These are phyloP conservation scores for Nigrospora sphaerica DNA, from an alignment of 2,329 filamentous ascomycete genomes.

Conservation along the genomic window DNA sequence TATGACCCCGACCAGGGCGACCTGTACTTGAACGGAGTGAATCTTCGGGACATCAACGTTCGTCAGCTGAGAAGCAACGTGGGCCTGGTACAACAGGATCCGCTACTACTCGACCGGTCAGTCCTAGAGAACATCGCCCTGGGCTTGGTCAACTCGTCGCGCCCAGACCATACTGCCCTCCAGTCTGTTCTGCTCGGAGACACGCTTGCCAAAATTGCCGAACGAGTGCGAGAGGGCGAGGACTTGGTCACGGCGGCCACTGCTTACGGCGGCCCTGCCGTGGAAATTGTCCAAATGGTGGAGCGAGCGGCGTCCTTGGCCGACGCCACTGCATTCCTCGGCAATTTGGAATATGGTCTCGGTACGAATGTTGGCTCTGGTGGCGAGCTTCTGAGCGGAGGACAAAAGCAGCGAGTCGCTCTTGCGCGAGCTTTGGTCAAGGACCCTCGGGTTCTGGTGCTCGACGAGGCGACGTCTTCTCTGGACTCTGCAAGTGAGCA, in stretches of 20 bases:
- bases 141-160: conserved; percentile 23
- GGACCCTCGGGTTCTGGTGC: conserved; percentile 36
- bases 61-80: conserved; percentile 20
- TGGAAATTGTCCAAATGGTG: conserved; percentile 44
- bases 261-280: conserved; percentile 32
- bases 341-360: conserved; percentile 36
- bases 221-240: conserved; percentile 42
- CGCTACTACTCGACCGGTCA: conserved; percentile 23
- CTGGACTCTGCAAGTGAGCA: conserved; percentile 41
- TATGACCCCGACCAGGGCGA: conserved; percentile 47
- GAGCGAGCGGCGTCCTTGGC: conserved; percentile 46
- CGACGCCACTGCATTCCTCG: conserved; percentile 44
- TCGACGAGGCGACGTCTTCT: conserved; percentile 44
- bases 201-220: conserved; percentile 41
- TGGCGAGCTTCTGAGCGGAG: conserved; percentile 36
- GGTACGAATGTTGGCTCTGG: conserved; percentile 34
- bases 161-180: conserved; percentile 24
- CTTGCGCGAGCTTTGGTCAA: conserved; percentile 39
- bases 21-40: conserved; percentile 38
- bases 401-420: conserved; percentile 41
- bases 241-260: conserved; percentile 36
- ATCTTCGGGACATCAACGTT: conserved; percentile 41
- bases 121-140: conserved; percentile 31
- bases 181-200: conserved; percentile 39
- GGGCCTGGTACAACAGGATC: conserved; percentile 25